phyloP scores from a whole-genome alignment of 1,284 basidiomycete species.

The Nidula niveotomentosa region DNA sequence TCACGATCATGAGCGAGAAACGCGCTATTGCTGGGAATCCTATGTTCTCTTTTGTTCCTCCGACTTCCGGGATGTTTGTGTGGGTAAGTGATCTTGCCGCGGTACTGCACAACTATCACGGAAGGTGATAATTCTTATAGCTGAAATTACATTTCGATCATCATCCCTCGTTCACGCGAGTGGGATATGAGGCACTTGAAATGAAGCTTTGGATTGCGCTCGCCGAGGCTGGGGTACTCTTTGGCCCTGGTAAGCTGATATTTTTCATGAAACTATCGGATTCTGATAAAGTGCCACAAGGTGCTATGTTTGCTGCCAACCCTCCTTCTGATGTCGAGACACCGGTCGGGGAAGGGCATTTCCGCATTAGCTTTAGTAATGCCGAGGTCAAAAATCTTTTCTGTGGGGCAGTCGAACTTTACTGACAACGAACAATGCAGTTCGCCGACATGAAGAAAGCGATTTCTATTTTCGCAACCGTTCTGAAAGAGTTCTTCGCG shows the following conservation, averaged over 20 bases:
- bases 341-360: conserved; percentile 45
- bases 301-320: conserved; percentile 50
- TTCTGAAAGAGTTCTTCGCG: conserved; percentile 32
- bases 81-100: conserved; percentile 42
- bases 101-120: not conserved
- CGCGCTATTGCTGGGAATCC: conserved; percentile 42
- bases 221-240: conserved; percentile 59
- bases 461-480: conserved; percentile 38
- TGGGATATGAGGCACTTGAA: conserved; percentile 48
- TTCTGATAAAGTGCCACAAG: conserved; percentile 10
- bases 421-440: conserved; percentile 14
- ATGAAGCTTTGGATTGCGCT: conserved; percentile 53
- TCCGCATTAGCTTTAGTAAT: conserved; percentile 63
- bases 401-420: too few relatives aligned
- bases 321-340: conserved; percentile 21
- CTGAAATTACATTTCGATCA: conserved; percentile 64
- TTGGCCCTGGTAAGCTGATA: conserved; percentile 47
- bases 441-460: conserved; percentile 43
- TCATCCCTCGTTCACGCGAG: conserved; percentile 46
- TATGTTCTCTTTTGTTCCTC: conserved; percentile 71
- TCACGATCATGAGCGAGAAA: not conserved
- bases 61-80: conserved; percentile 69
- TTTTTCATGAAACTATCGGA: conserved; percentile 1
- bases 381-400: conserved; percentile 40
- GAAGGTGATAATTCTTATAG: conserved; percentile 25